phyloP scores from a whole-genome alignment of 2,329 filamentous ascomycete species.

The Cryphonectria naterciae region DNA sequence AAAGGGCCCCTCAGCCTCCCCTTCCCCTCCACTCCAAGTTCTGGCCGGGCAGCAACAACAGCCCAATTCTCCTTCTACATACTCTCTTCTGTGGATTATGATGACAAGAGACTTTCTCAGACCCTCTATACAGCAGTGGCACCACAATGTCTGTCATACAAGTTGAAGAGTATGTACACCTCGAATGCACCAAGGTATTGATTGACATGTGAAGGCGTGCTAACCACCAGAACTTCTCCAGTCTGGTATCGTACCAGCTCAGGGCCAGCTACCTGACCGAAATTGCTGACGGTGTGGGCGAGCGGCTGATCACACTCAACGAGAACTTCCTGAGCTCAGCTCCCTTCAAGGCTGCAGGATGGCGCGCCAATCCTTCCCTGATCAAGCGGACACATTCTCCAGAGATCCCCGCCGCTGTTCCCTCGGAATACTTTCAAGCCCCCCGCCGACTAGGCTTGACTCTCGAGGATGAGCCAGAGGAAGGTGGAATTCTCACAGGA shows the following conservation, averaged over 20 bases:
- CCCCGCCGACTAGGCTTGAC: slow-evolving; percentile 65
- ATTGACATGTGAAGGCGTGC: neutral
- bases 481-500: slow-evolving; percentile 72
- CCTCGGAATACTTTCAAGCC: slow-evolving; percentile 82
- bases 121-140: neutral
- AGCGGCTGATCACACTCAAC: slow-evolving; percentile 81
- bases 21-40: neutral
- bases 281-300: slow-evolving; percentile 82
- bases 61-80: neutral
- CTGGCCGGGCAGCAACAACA: slow-evolving; percentile 12
- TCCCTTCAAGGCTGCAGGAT: slow-evolving; percentile 82
- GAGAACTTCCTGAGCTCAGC: slow-evolving; percentile 78
- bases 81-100: neutral
- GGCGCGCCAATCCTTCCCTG: slow-evolving; percentile 73
- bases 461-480: slow-evolving; percentile 72
- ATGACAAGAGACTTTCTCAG: neutral
- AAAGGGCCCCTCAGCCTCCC: neutral
- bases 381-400: slow-evolving; percentile 85
- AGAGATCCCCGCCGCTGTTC: slow-evolving; percentile 80
- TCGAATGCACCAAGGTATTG: neutral
- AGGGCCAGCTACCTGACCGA: slow-evolving; percentile 79
- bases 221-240: slow-evolving; percentile 39
- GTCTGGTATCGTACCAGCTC: slow-evolving; percentile 81
- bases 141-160: slow-evolving; percentile 49
- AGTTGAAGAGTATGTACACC: slow-evolving; percentile 45